Evolutionary conservation across 176 grass and related monocot species (phyloP), one percentile per base, ranked within the genome.

Genomic region (Phoenix dactylifera): DNA sequence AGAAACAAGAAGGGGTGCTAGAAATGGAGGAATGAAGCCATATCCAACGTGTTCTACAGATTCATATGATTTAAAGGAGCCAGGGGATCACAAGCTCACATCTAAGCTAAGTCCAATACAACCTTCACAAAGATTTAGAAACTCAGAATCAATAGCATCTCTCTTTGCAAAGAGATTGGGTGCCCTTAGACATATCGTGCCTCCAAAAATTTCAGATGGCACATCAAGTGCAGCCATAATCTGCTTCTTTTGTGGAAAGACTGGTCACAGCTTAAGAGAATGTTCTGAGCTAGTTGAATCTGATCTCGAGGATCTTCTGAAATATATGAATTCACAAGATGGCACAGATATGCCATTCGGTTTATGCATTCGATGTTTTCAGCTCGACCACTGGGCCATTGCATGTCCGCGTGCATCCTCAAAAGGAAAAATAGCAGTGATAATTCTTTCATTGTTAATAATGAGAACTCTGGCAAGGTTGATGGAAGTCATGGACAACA

Each of bases 131-230:
- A 82, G 76, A 32, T 49, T 63, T 74, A 90, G 82, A 66, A 78
- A 79, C 35, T 81, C 80, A 18, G 77, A 84, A 63, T 71, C 73
- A 58, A 86, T 79, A 65, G 90, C 82, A 76, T 86, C 82, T 58
- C 65, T 86, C 74, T 89, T 89, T 76, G 86, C 86, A 50, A 95
- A 83, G 74, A 83, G 90, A 78, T 69, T 84, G 65, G 86, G 77
- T 24, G 74, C 85, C 10, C 62, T 82, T 70, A 74, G 50, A 64
- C 65, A 95, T 83, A 80, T 76, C 54, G 75, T 78, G n/a, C 81
- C 82, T 16, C 76, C 76, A 64, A 64, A 55, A 63, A 49, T 24
- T 78, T 72, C 63, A 23, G 18, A 49, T 69, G 25, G 4, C 19
- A 14, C 25, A 7, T 69, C 67, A 17, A 10, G 14, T 69, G 54